A percentile compares a stretch with the other conserved stretches of the same genome.
These are phyloP conservation scores for Ploettnerulaceae sp. DNA, from an alignment of 2,329 filamentous ascomycete species.

Conservation along the genomic window DNA sequence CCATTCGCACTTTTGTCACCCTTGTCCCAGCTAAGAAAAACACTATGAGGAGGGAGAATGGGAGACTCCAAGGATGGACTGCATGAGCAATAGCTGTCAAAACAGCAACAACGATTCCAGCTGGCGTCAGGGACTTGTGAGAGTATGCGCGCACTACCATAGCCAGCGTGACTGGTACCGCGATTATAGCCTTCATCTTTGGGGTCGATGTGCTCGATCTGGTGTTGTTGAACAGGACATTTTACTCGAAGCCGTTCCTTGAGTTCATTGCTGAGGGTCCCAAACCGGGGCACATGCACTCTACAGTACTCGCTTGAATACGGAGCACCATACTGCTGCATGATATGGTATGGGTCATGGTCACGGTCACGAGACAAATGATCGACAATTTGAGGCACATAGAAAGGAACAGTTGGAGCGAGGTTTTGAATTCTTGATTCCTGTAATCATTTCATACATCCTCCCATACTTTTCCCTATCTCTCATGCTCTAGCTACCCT, in stretches of 20 bases:
- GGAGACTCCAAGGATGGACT: slow-evolving; percentile 88
- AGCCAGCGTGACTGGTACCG: slow-evolving; percentile 51
- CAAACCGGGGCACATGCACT: too few species aligned
- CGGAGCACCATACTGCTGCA: too few species aligned
- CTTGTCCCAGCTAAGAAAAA: slow-evolving; percentile 85
- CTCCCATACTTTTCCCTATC: too few species aligned
- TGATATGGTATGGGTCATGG: too few species aligned
- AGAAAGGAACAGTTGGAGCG: too few species aligned
- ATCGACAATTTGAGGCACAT: too few species aligned
- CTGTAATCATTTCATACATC: too few species aligned
- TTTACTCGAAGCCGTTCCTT: neutral
- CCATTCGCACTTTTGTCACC: slow-evolving; percentile 65
- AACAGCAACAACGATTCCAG: slow-evolving; percentile 66
- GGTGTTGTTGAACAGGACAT: slow-evolving; percentile 6
- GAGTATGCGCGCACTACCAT: slow-evolving; percentile 65
- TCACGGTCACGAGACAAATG: too few species aligned
- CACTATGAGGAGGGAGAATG: slow-evolving; percentile 74
- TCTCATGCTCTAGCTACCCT: too few species aligned
- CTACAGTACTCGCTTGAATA: too few species aligned
- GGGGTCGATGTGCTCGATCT: neutral
- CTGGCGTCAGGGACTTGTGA: slow-evolving; percentile 72
- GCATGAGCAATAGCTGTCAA: slow-evolving; percentile 76
- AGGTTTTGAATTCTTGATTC: too few species aligned
- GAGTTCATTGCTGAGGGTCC: too few species aligned
- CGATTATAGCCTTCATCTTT: slow-evolving; percentile 53